These are phyloP conservation scores for Penicillium chermesinum DNA, from an alignment of 495 filamentous ascomycete genomes.

Conservation along the genomic window DNA sequence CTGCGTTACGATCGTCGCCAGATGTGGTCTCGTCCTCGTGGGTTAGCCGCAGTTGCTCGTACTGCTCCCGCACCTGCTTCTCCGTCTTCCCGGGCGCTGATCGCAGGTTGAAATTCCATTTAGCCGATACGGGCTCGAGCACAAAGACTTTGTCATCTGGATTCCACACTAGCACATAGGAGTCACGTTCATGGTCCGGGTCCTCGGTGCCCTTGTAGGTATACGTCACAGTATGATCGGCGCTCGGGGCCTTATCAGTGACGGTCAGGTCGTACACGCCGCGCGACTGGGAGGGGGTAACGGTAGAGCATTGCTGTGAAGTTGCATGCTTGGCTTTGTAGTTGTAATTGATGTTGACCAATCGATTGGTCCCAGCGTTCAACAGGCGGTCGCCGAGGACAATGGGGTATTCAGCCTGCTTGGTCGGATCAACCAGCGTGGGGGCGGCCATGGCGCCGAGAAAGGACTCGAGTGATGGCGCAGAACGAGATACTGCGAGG, in stretches of 20 bases:
- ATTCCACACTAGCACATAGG: slow-evolving; percentile 53
- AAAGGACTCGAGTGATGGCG: background rate
- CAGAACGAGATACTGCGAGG: background rate
- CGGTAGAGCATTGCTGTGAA: slow-evolving; percentile 33
- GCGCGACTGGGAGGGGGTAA: slow-evolving; percentile 34
- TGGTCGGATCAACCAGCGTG: slow-evolving; percentile 44
- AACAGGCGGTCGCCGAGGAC: slow-evolving; percentile 40
- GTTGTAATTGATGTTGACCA: slow-evolving; percentile 47
- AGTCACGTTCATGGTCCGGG: slow-evolving; percentile 34
- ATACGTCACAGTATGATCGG: slow-evolving; percentile 41
- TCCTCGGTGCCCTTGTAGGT: slow-evolving; percentile 48
- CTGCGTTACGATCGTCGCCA: slow-evolving; percentile 37
- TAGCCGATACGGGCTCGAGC: slow-evolving; percentile 45
- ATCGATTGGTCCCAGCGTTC: slow-evolving; percentile 18
- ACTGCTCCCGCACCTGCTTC: slow-evolving; percentile 40
- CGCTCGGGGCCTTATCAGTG: slow-evolving; percentile 43
- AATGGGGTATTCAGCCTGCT: slow-evolving; percentile 46
- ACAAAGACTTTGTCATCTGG: slow-evolving; percentile 44
- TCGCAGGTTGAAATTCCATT: slow-evolving; percentile 54
- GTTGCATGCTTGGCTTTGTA: slow-evolving; percentile 49
- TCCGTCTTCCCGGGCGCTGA: slow-evolving; percentile 44
- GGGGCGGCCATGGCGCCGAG: slow-evolving; percentile 33
- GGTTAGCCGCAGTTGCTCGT: slow-evolving; percentile 41
- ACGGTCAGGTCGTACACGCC: slow-evolving; percentile 47
- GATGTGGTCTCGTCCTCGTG: slow-evolving; percentile 37